Evolutionary conservation across 202 grass and related monocot species (phyloP), one percentile per base, ranked within the genome.

Genomic region (Carex arenaria): DNA sequence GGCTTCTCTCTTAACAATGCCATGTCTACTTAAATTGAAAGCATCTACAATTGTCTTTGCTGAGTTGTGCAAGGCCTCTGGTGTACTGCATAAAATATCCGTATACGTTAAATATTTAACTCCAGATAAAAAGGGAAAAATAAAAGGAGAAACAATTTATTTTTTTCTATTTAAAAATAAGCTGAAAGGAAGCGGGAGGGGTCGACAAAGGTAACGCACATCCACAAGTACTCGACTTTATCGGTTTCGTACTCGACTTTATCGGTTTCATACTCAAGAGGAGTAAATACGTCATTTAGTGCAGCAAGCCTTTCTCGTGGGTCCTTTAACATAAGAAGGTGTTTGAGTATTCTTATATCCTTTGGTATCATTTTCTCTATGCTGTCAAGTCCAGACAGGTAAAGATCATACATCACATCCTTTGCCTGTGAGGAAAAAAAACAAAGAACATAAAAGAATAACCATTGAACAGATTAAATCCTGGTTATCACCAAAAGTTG

Each of bases 341-440:
- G 90, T 75, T 93, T 94, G 2, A 97, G 64, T 87, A 97, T 93
- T 81, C 90, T 97, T 66, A 97, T 89, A 76, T 97, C 95, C 64
- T 90, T 97, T 10, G 95, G 90, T 89, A 97, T 90, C 28, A 94
- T 86, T 57, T 89, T 85, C 60, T 97, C 87, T 82, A 97, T 92
- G 85, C 94, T 97, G 45, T 72, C 89, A 38, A 94, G 84, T 23
- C 89, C 90, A 85, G 87, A 85, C 90, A 88, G 91, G 61, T 97
- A 94, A 73, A 91, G 63, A 93, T 94, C 85, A 90, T 89, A 94
- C 85, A 97, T 73, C 85, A 94, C 86, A 64, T 94, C 92, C 56
- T 88, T 93, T 78, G 73, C 95, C 90, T 97, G 85, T 51, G 36
- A 7, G 84, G 64, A 28, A 38, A 61, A 82, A 5, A 31, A 80